A percentile compares a stretch with the other conserved stretches of the same genome.
Conservation (phyloP, 179 eudicot genomes). For the Corrigiola litoralis region DNA sequence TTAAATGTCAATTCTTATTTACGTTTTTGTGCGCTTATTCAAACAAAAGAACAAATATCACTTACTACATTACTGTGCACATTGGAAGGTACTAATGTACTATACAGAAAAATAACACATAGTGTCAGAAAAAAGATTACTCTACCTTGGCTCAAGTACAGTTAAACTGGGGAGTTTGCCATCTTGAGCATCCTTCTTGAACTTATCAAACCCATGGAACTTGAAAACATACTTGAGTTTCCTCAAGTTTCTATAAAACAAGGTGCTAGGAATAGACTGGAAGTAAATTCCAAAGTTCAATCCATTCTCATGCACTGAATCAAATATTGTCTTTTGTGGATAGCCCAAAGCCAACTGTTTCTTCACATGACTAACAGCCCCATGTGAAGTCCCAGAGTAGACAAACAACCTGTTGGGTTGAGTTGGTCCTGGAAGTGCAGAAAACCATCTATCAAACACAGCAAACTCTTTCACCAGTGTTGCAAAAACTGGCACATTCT, state of each 20-base stretch:
- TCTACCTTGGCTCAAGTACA: slow-evolving; percentile 77
- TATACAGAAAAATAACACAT: too few species aligned
- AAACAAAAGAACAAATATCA: too few species aligned
- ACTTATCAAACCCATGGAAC: slow-evolving; percentile 57
- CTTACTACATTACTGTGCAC: too few species aligned
- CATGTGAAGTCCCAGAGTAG: slow-evolving; percentile 89
- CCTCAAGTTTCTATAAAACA: slow-evolving; percentile 84
- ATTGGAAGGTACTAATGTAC: too few species aligned
- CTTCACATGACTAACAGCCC: slow-evolving; percentile 79
- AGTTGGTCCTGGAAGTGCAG: slow-evolving; percentile 86
- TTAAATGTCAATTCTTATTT: too few species aligned
- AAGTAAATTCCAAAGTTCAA: slow-evolving; percentile 68
- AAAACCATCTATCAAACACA: slow-evolving; percentile 85
- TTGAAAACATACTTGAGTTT: slow-evolving; percentile 79
- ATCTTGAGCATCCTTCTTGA: slow-evolving; percentile 59
- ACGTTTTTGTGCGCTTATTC: too few species aligned
- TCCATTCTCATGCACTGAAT: slow-evolving; percentile 65
- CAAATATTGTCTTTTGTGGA: slow-evolving; percentile 84
- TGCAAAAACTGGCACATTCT: slow-evolving; percentile 54
- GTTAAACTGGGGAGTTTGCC: slow-evolving; percentile 67
- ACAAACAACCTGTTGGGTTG: slow-evolving; percentile 89
- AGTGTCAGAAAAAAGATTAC: not conserved
- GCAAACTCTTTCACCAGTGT: slow-evolving; percentile 65
- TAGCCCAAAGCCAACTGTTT: slow-evolving; percentile 73
- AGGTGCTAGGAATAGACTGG: slow-evolving; percentile 67